Percentiles rank a stretch among this genome's conserved stretches.
phyloP scores from a whole-genome alignment of 805 yeast genomes.

The Wickerhamiella occidentalis region DNA sequence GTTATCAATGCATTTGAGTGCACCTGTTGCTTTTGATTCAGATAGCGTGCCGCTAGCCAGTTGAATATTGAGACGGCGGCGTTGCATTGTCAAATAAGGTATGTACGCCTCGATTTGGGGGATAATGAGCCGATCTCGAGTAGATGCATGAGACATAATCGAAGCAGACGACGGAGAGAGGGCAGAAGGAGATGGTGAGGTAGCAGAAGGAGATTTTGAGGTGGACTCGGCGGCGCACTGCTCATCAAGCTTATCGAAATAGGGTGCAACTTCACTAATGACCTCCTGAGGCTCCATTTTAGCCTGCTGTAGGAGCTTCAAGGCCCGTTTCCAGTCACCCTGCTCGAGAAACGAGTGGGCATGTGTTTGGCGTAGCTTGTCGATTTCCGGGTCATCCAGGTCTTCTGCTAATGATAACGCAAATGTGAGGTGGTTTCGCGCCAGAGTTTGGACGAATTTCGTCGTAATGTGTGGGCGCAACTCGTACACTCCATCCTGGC shows the following conservation, averaged over 20 bases:
- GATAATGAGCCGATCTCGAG: background rate
- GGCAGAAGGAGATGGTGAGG: background rate
- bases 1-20: constrained; percentile 47
- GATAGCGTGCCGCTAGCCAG: background rate
- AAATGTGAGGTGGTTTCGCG: background rate
- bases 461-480: background rate
- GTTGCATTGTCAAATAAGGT: constrained; percentile 5
- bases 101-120: constrained; percentile 7
- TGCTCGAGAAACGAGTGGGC: background rate
- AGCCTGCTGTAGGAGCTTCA: background rate
- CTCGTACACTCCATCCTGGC: background rate
- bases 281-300: background rate
- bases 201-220: no score
- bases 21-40: background rate
- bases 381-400: background rate
- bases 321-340: background rate
- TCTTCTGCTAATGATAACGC: background rate
- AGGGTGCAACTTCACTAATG: background rate
- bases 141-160: background rate
- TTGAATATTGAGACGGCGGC: background rate
- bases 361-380: background rate
- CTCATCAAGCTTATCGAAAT: background rate
- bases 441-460: background rate
- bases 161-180: constrained; percentile 2
- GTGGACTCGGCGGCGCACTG: no score